Base-by-base conservation (phyloP, 176 grass and related monocot species). In the Musa troglodytarum region DNA sequence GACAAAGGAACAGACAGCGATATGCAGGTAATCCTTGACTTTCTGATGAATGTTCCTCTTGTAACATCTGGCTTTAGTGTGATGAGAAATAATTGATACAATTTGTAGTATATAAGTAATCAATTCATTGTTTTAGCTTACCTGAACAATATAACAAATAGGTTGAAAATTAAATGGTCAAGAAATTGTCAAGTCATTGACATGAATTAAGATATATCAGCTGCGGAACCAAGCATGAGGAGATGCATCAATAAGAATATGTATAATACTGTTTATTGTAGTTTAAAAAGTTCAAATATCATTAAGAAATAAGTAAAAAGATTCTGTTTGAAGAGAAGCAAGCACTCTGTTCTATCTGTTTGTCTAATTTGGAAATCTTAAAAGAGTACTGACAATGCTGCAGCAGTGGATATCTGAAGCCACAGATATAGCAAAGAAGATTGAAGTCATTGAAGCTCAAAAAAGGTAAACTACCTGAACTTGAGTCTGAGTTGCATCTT, bases 361-460 rank as follows among this genome's bases (percentile, higher is more conserved):
- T 43, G 4, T 43, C 34, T 43, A 43, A 6, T 43, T 5, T 70
- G 68, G 68, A 51, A 11, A 70, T 51, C 49, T 70, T 25, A 70
- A 21, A 34, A 50, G 15, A 51, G 9, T 51, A 51, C 10, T 70
- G 68, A 1, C 43, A 51, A 16, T 51, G 20, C 43, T 70, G 68
- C 68, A 70, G 68, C 68, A 21, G 10, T 70, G 49, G 68, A 70
- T 34, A 70, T 50, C 68, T 20, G 68, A 70, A 50, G 49, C 68
- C 49, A 70, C 68, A 21, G 68, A 70, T 20, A 70, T 50, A 51
- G 16, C 49, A 50, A 70, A 70, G 68, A 70, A 70, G 49, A 50
- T 70, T 21, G 68, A 70, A 51, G 16, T 25, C 43, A 29, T 69
- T 19, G 67, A 50, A 50, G 17, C 15, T 20, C 34, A 50, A n/a